Evolutionary conservation across 257 asterid genomes (phyloP).

Genomic region (Anisodus acutangulus): DNA sequence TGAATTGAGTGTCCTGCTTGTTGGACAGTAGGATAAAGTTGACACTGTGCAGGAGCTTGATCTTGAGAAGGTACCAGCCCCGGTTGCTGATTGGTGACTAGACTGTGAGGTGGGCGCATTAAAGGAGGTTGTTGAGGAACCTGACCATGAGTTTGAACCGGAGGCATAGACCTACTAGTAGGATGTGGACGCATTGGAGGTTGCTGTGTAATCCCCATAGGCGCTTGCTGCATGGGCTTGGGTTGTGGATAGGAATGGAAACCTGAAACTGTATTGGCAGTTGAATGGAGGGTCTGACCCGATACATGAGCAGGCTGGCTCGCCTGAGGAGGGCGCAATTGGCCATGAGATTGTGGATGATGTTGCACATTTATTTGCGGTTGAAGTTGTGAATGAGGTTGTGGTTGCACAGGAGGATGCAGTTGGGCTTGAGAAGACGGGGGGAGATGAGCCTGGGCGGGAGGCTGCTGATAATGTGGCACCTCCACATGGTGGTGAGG

Average conservation of each 20-base stretch:
- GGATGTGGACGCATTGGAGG: conserved; percentile 48
- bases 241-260: conserved; percentile 70
- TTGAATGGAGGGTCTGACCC: conserved; percentile 52
- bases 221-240: conserved; percentile 60
- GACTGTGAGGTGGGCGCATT: conserved; percentile 58
- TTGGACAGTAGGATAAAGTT: conserved; percentile 58
- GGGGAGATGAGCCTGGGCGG: conserved; percentile 38
- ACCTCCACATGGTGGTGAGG: conserved; percentile 54
- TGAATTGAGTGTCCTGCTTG: conserved; percentile 52
- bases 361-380: conserved; percentile 54
- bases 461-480: conserved; percentile 64
- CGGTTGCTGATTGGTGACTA: conserved; percentile 53
- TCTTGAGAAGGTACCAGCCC: conserved; percentile 53
- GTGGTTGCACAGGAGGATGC: conserved; percentile 47
- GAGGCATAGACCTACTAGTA: conserved; percentile 50
- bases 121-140: conserved; percentile 57
- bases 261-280: conserved; percentile 59
- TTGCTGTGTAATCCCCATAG: conserved; percentile 54
- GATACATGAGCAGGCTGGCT: conserved; percentile 52
- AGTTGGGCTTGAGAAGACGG: conserved; percentile 51
- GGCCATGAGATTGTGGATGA: conserved; percentile 46
- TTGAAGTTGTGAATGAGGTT: conserved; percentile 47
- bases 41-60: conserved; percentile 58
- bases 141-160: conserved; percentile 60
- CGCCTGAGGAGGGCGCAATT: conserved; percentile 53